These are phyloP conservation scores for Ziziphus jujuba DNA, from an alignment of 306 rosid genomes.

Conservation along the genomic window DNA sequence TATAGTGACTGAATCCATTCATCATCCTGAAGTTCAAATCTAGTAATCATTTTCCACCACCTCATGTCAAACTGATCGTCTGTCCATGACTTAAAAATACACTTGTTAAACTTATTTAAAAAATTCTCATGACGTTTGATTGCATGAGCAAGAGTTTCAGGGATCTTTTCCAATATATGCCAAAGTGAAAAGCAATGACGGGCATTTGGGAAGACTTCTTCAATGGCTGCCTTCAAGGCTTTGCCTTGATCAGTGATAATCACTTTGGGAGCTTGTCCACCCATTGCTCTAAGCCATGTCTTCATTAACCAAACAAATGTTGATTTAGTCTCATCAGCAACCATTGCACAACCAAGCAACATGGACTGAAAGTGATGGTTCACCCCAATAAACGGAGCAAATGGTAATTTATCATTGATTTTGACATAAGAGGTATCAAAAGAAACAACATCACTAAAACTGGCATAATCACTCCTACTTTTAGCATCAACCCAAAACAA, in stretches of 20 bases:
- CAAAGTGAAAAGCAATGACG: slow-evolving; percentile 84
- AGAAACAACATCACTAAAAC: slow-evolving; percentile 72
- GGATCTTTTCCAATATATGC: slow-evolving; percentile 73
- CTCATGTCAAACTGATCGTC: slow-evolving; percentile 87
- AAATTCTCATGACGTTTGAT: slow-evolving; percentile 65
- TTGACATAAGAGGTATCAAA: slow-evolving; percentile 76
- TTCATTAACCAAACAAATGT: slow-evolving; percentile 86
- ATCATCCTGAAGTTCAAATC: slow-evolving; percentile 80
- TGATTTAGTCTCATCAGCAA: slow-evolving; percentile 72
- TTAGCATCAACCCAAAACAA: slow-evolving; percentile 90
- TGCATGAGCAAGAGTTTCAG: slow-evolving; percentile 68
- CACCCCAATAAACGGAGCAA: slow-evolving; percentile 90
- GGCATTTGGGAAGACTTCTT: slow-evolving; percentile 73
- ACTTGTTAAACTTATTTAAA: slow-evolving; percentile 65
- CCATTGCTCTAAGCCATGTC: slow-evolving; percentile 96
- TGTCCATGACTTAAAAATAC: slow-evolving; percentile 81
- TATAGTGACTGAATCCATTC: slow-evolving; percentile 66
- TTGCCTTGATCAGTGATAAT: slow-evolving; percentile 82
- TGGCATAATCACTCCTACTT: slow-evolving; percentile 69
- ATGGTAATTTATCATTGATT: slow-evolving; percentile 77
- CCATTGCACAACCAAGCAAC: slow-evolving; percentile 88
- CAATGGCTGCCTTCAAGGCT: slow-evolving; percentile 66
- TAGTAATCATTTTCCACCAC: slow-evolving; percentile 86
- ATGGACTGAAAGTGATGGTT: slow-evolving; percentile 88
- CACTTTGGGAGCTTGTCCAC: slow-evolving; percentile 74